These are phyloP conservation scores for Microsporum ferrugineum DNA, from an alignment of 2,329 filamentous ascomycete genomes.

Conservation along the genomic window DNA sequence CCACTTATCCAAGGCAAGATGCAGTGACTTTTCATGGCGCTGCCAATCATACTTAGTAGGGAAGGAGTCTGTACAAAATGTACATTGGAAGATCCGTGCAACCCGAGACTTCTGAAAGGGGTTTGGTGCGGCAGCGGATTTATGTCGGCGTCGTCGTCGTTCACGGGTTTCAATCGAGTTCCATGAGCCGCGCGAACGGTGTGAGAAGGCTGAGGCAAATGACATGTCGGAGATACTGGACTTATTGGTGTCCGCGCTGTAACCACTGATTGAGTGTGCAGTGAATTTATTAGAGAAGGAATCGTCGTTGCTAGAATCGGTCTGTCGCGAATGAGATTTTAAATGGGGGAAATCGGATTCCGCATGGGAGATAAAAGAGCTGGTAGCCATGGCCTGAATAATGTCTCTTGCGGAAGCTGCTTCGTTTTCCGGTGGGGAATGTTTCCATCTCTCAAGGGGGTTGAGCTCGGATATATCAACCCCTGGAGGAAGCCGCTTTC, in stretches of 20 bases:
- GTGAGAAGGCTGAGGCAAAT: slow-evolving; percentile 46
- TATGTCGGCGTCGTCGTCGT: slow-evolving; percentile 45
- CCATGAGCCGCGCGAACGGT: slow-evolving; percentile 46
- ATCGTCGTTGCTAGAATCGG: slow-evolving; percentile 38
- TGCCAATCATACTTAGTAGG: slow-evolving; percentile 50
- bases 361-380: slow-evolving; percentile 27
- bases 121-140: slow-evolving; percentile 34
- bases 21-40: slow-evolving; percentile 47
- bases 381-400: slow-evolving; percentile 45
- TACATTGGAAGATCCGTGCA: slow-evolving; percentile 45
- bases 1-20: slow-evolving; percentile 47
- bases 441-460: slow-evolving; percentile 57
- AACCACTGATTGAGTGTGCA: slow-evolving; percentile 43
- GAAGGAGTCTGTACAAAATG: slow-evolving; percentile 48
- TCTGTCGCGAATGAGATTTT: slow-evolving; percentile 28
- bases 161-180: slow-evolving; percentile 49
- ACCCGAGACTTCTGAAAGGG: slow-evolving; percentile 31
- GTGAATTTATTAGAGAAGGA: slow-evolving; percentile 44
- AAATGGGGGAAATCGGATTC: slow-evolving; percentile 25
- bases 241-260: slow-evolving; percentile 44
- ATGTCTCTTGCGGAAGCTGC: slow-evolving; percentile 54
- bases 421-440: slow-evolving; percentile 59
- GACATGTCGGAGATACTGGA: slow-evolving; percentile 46
- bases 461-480: slow-evolving; percentile 43
- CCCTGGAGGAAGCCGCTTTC: slow-evolving; percentile 42